Evolutionary conservation across 75 land plant species (phyloP).

Genomic region (Gnetum montanum): DNA sequence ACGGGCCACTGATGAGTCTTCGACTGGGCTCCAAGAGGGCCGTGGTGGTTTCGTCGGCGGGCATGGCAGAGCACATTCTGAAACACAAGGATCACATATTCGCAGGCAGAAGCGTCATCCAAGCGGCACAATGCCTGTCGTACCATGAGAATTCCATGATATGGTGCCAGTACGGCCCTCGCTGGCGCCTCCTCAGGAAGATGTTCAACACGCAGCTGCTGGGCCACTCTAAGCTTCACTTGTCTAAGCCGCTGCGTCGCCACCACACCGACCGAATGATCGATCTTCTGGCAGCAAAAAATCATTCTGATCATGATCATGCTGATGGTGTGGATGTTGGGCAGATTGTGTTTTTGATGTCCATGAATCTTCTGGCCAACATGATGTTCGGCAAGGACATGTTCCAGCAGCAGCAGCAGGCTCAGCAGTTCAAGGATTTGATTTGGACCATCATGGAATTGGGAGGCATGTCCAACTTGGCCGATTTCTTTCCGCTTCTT

Average conservation of each 20-base stretch:
- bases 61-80: conserved; percentile 14
- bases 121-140: not conserved
- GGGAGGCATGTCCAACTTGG: conserved; percentile 26
- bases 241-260: too few species aligned
- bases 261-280: too few species aligned
- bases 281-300: conserved; percentile 1
- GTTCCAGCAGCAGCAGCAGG: not conserved
- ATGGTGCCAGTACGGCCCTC: conserved; percentile 9
- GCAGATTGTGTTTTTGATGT: conserved; percentile 1
- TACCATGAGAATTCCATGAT: conserved; percentile 3
- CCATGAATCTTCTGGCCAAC: not conserved
- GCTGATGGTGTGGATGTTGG: conserved; percentile 8
- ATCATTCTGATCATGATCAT: too few species aligned
- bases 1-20: conserved; percentile 28
- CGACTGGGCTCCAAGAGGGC: conserved; percentile 14
- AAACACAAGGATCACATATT: conserved; percentile 15
- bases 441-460: conserved; percentile 25
- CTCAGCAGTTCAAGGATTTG: conserved; percentile 11
- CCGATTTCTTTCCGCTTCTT: conserved; percentile 32
- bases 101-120: conserved; percentile 2
- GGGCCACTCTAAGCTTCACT: not conserved
- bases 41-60: conserved; percentile 11
- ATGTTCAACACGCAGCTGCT: conserved; percentile 19
- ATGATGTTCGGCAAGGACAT: conserved; percentile 1
- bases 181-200: conserved; percentile 14